Base-by-base conservation (phyloP, 1,139 yeast genomes). In the Sugiyamaella pinicola region DNA sequence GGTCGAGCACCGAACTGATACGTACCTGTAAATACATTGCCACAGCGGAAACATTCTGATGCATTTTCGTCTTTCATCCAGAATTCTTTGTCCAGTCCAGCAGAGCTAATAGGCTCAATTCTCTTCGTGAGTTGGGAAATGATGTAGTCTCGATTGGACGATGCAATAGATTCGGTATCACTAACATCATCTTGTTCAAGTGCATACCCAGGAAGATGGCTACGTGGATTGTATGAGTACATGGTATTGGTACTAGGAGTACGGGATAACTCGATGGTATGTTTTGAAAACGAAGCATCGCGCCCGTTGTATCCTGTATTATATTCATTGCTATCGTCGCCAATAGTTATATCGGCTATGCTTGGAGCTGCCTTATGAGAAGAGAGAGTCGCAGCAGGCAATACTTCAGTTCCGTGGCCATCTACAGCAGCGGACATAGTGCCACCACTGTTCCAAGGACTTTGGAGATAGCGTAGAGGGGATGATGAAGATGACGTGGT, bases 51-150 rank as follows among this genome's bases (percentile, higher is more conserved):
- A 64, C 96, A 88, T 57, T 87, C 93, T 5, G 84, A 79, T 0
- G 90, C 93, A 64, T 86, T 85, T 47, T 88, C 87, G 69, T 88
- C 96, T 66, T 87, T 86, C 96, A 88, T 88, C 96, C 96, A 88
- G 65, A 86, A 88, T 63, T 86, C 87, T 49, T 78, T 79, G 31
- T 73, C 67, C 9, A 74, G 62, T 1, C 68, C 69, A 2, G 69
- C 69, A 4, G 62, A 44, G 34, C 60, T 55, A 28, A 62, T 33
- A 6, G 61, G 58, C 19, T 59, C 60, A 7, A 59, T 59, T 7
- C 63, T 52, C 15, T 48, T 39, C 8, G 53, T 45, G 9, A 51
- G 47, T 42, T 52, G 56, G 10, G 53, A 51, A 21, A 58, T 54
- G 28, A 61, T 55, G 34, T 56, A 60, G 21, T 61, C 60, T 21